Base-by-base conservation (phyloP, 345 rosid genomes). In the Pugionium dolabratum region DNA sequence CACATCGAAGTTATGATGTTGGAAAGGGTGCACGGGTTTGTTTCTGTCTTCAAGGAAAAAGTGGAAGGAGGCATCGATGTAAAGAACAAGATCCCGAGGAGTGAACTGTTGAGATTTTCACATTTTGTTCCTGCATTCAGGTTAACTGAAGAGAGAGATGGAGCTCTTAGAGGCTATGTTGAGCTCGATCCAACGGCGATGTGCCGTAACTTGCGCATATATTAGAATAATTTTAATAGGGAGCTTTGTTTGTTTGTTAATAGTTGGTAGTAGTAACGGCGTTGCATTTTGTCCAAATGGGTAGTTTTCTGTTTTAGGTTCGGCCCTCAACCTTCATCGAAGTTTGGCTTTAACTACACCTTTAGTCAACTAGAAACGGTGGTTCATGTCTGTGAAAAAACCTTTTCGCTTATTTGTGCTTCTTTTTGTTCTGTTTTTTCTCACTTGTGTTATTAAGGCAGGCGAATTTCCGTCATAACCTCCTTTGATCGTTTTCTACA, bases 171-270 rank as follows among this genome's bases (percentile, higher is more conserved):
- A 56, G 69, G 73, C 39, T 85, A 75, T 54, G 82, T 82, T 56
- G 97, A 88, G 78, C 89, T 94, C 2, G 99, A 93, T 79, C 81
- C 89, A 37, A 82, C 82, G 79, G 81, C 88, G 18, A 49, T 94
- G 64, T n/a, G 70, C 43, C 41, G 46, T 66, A 41, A 54, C 54
- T 54, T 63, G 60, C 73, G 33, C 37, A 62, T 54, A 54, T 48
- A 56, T 37, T 54, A 51, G 64, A 61, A 25, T 59, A 35, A 7
- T 54, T 47, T 37, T 57, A 8, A 32, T 67, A 56, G 54, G 54
- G 35, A 42, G 45, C 37, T 34, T 43, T 41, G 30, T 26, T 50
- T 49, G 36, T 9, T 47, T 27, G 10, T 50, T 9, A 32, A 51
- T 53, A 53, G 27, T 44, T 34, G 30, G 28, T 55, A 55, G 42